Base-by-base conservation (phyloP, 2,329 filamentous ascomycete species). In the Scytalidium lignicola region DNA sequence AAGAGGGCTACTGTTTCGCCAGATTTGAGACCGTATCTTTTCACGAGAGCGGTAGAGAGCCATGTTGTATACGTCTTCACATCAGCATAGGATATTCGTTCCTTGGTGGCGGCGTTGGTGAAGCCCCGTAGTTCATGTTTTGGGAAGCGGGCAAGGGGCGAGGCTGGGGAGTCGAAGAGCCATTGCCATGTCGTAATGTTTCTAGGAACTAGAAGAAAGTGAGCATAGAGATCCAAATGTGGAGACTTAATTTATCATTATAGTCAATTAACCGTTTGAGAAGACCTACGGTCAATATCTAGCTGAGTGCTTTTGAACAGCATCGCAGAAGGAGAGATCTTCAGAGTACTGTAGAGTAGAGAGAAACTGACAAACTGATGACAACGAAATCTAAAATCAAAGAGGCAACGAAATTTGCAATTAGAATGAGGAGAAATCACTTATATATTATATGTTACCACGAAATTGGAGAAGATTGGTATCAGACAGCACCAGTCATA, bases 1-100 rank as follows among this genome's bases (percentile, higher is more conserved):
- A 85, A 86, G 2, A 86, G 66, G 0, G 79, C 72, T 1, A 85
- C 74, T 0, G 78, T 80, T 4, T 86, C 71, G 1, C 76, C 76
- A 15, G 71, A 58, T 40, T 72, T 57, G 23, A 86, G 68, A 2
- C 74, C 75, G 65, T 80, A 78, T 13, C 74, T 72, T 51, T 71
- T 75, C 7, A 75, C 72, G 12, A 86, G 67, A 0, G 79, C 78
- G 0, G 82, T 85, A 0, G 80, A 83, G 12, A 86, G 70, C 51
- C 76, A 71, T 0, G 74, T 83, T 0, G 80, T 74, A 44, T 75
- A 73, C 3, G 71, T 66, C 57, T 80, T 83, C 37, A 85, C 72
- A 26, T 82, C 67, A n/a, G 67, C 64, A 70, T 75, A 86, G 50
- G 72, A 73, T 21, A 86, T 67, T 13, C 75, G 73, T 50, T 82